These are phyloP conservation scores for Ogataea wickerhamii DNA, from an alignment of 805 yeast species.

Conservation along the genomic window DNA sequence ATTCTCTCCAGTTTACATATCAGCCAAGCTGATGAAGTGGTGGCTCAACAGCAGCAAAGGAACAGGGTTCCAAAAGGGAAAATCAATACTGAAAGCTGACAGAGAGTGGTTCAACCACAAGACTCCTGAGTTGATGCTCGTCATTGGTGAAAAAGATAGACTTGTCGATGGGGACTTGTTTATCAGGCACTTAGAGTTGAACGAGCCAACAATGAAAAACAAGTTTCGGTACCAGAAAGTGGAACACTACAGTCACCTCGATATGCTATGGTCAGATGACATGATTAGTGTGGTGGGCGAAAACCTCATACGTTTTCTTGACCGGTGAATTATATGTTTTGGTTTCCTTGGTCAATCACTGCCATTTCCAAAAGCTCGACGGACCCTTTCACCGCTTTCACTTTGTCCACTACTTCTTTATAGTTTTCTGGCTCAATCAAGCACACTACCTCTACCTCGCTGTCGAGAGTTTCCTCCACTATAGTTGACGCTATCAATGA, in stretches of 20 bases:
- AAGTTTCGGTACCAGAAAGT: constrained; percentile 42
- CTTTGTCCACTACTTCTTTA: constrained; percentile 61
- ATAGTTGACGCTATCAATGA: constrained; percentile 36
- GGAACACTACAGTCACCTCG: constrained; percentile 76
- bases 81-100: constrained; percentile 51
- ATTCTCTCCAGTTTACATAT: constrained; percentile 81
- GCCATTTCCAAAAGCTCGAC: constrained; percentile 88
- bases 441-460: constrained; percentile 40
- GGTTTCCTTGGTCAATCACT: constrained; percentile 62
- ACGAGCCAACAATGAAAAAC: constrained; percentile 47
- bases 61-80: constrained; percentile 39
- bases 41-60: constrained; percentile 63
- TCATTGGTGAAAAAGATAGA: constrained; percentile 69
- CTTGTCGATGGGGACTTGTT: constrained; percentile 75
- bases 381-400: constrained; percentile 58
- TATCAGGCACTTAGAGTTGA: constrained; percentile 55
- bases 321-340: constrained; percentile 10
- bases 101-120: constrained; percentile 50
- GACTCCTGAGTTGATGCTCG: constrained; percentile 60
- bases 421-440: constrained; percentile 85
- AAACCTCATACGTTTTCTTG: constrained; percentile 36
- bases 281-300: constrained; percentile 62
- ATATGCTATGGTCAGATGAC: constrained; percentile 90
- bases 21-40: constrained; percentile 85
- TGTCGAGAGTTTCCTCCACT: constrained; percentile 14